A percentile compares a stretch with the other conserved stretches of the same genome.
Evolutionary conservation across 345 rosid species (phyloP).

Genomic region (Acer saccharum): DNA sequence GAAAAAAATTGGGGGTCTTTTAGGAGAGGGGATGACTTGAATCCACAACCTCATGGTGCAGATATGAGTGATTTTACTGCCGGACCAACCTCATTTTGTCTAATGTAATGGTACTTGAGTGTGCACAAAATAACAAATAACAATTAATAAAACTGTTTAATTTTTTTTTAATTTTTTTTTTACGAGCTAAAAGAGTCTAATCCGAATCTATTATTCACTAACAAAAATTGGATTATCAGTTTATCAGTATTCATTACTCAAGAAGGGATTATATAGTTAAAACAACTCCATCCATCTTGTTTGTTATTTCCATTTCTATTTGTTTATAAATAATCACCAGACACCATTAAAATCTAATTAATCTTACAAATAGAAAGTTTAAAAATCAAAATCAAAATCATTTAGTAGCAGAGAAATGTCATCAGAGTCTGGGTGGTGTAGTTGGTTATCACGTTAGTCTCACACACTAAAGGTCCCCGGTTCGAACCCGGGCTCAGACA

Average conservation of each 20-base stretch:
- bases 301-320: background rate
- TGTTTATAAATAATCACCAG: background rate
- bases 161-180: no score
- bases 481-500: slow-evolving; percentile 73
- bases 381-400: no score
- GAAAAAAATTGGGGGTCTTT: no score
- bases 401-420: background rate
- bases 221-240: background rate
- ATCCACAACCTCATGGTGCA: no score
- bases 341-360: no score
- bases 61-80: no score
- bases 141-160: background rate
- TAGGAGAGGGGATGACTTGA: no score
- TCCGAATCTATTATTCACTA: background rate
- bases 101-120: background rate
- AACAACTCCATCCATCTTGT: background rate
- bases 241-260: background rate
- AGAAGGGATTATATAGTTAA: background rate
- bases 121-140: background rate
- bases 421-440: slow-evolving; percentile 68
- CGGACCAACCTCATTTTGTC: no score
- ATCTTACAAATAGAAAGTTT: no score
- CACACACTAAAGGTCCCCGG: slow-evolving; percentile 76
- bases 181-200: background rate
- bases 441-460: slow-evolving; percentile 80